phyloP scores from a whole-genome alignment of 2,329 filamentous ascomycete species.

The Nannizziopsis barbatae region DNA sequence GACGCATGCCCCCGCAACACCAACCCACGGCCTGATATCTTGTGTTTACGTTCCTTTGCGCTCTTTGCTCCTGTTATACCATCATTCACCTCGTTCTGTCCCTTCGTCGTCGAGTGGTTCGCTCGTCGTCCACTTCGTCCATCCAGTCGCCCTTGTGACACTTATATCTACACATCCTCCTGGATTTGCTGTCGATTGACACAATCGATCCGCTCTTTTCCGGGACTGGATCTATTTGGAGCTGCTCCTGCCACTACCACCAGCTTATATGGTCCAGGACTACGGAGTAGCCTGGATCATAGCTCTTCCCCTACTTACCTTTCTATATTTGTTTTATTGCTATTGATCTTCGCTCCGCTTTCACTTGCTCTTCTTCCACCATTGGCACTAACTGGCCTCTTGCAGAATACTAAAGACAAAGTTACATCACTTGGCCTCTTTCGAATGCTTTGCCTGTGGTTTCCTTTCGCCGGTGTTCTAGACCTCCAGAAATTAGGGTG shows the following conservation, averaged over 20 bases:
- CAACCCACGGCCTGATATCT: constrained; percentile 59
- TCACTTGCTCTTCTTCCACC: constrained; percentile 9
- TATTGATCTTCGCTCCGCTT: background rate
- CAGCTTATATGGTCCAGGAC: background rate
- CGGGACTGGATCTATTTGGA: background rate
- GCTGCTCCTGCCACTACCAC: background rate
- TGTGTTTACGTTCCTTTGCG: background rate
- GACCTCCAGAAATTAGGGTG: constrained; percentile 10
- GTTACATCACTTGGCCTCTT: constrained; percentile 4
- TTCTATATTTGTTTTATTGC: background rate
- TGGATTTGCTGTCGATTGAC: background rate
- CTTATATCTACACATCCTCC: background rate
- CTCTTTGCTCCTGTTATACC: background rate
- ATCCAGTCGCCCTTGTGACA: background rate
- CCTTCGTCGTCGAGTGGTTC: background rate
- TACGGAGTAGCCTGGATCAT: background rate
- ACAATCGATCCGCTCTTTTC: background rate
- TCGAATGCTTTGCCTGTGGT: constrained; percentile 7
- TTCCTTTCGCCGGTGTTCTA: constrained; percentile 11
- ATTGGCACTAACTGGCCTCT: constrained; percentile 13
- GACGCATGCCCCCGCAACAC: constrained; percentile 69
- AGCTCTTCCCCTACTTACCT: background rate
- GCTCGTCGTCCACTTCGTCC: background rate
- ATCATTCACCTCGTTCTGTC: background rate
- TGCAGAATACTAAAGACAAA: constrained; percentile 13